Conservation (phyloP, 139 green algal species). For the Chlamydomonas incerta region DNA sequence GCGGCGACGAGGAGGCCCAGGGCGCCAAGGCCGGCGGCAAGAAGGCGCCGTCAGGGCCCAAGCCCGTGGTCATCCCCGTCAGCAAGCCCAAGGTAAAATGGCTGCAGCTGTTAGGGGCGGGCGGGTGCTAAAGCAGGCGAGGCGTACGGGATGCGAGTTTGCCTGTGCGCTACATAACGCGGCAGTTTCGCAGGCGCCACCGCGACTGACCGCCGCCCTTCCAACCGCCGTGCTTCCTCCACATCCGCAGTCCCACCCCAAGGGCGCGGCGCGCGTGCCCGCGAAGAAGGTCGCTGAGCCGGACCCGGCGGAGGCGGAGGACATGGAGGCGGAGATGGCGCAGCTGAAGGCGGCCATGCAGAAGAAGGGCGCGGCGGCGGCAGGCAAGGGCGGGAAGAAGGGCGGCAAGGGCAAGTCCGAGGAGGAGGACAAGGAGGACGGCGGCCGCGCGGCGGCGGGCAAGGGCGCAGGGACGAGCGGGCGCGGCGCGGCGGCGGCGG, state of each 20-base stretch:
- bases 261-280: constrained; percentile 16
- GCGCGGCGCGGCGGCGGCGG: constrained; percentile 18
- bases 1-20: constrained; percentile 9
- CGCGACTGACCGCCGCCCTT: not conserved
- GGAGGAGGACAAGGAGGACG: not conserved
- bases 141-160: too few species aligned
- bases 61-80: constrained; percentile 24
- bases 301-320: not conserved
- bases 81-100: constrained; percentile 34
- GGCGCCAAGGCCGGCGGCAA: not conserved
- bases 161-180: too few species aligned
- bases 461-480: constrained; percentile 22
- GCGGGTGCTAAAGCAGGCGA: too few species aligned
- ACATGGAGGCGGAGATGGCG: not conserved
- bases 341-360: not conserved
- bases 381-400: not conserved
- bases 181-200: too few species aligned
- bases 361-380: not conserved
- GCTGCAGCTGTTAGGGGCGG: too few species aligned
- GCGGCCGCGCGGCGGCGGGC: not conserved
- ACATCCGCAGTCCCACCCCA: constrained; percentile 33
- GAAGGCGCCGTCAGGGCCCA: constrained; percentile 6
- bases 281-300: constrained; percentile 18
- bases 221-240: not conserved
- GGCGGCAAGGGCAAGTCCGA: constrained; percentile 2